phyloP scores from a whole-genome alignment of 2,329 filamentous ascomycete species.

The Epichloe festucae region DNA sequence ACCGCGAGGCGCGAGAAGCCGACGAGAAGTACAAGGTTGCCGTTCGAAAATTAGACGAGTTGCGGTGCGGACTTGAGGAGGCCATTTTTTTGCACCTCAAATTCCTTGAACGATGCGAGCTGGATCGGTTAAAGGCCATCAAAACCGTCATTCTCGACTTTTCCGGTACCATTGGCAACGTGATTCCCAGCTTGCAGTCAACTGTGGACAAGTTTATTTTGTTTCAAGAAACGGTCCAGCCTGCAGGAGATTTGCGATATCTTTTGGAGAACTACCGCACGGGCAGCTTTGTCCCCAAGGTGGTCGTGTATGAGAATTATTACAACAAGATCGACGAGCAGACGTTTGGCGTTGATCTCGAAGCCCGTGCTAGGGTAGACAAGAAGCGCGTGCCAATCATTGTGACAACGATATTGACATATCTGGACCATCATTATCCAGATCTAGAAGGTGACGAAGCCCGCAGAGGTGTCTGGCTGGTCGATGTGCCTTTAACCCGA shows the following conservation, averaged over 20 bases:
- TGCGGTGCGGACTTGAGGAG: constrained; percentile 91
- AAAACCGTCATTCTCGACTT: constrained; percentile 97
- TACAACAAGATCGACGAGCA: constrained; percentile 97
- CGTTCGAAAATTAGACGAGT: constrained; percentile 74
- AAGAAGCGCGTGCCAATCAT: constrained; percentile 90
- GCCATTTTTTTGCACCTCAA: constrained; percentile 83
- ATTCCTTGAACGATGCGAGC: constrained; percentile 93
- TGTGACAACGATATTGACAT: constrained; percentile 85
- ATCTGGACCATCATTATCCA: constrained; percentile 91
- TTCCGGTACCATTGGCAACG: constrained; percentile 92
- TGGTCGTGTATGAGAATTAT: constrained; percentile 95
- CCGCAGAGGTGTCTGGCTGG: constrained; percentile 82
- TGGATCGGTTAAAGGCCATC: constrained; percentile 92
- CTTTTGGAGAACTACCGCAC: constrained; percentile 95
- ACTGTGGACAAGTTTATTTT: constrained; percentile 98
- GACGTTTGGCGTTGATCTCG: constrained; percentile 96
- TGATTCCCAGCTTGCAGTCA: constrained; percentile 89
- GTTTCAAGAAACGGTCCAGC: constrained; percentile 98
- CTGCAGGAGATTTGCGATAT: constrained; percentile 77
- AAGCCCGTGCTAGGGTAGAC: constrained; percentile 83
- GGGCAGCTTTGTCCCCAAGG: constrained; percentile 79
- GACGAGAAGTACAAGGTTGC: constrained; percentile 88
- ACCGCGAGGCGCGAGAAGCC: constrained; percentile 76
- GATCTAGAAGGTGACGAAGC: constrained; percentile 95
- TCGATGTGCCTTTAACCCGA: constrained; percentile 74